Conservation (phyloP, 2,329 filamentous ascomycete genomes). For the Penicillium sp. region DNA sequence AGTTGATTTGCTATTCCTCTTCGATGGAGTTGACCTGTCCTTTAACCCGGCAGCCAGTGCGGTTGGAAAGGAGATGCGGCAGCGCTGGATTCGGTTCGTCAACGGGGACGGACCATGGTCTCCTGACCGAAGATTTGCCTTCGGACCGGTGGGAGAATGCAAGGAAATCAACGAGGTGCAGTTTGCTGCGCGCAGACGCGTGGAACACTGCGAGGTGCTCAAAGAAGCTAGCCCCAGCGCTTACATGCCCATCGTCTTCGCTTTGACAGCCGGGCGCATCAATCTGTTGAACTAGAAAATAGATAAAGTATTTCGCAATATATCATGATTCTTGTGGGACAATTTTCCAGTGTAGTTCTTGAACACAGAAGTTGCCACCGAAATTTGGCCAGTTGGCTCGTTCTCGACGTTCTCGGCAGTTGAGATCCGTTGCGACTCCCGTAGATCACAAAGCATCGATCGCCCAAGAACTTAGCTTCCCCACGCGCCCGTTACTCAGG, state of each 20-base stretch:
- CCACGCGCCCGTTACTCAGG: conserved; percentile 28
- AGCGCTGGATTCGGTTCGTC: conserved; percentile 45
- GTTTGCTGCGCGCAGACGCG: conserved; percentile 37
- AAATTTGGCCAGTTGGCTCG: neutral
- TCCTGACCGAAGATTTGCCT: conserved; percentile 34
- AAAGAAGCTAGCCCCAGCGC: conserved; percentile 30
- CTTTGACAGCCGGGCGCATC: conserved; percentile 44
- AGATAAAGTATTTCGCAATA: neutral
- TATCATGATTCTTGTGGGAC: neutral
- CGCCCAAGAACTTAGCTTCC: neutral
- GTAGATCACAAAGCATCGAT: neutral
- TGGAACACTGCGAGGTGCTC: conserved; percentile 32
- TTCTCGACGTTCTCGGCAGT: conserved; percentile 12
- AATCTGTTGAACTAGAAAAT: conserved; percentile 42
- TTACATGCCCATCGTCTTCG: conserved; percentile 34
- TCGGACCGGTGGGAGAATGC: conserved; percentile 43
- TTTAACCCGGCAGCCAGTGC: conserved; percentile 36
- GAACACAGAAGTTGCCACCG: too few relatives aligned
- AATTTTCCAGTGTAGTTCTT: too few relatives aligned
- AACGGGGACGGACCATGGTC: conserved; percentile 42
- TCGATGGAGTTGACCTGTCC: conserved; percentile 43
- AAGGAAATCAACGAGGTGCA: conserved; percentile 35
- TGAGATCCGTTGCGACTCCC: conserved; percentile 2
- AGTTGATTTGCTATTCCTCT: conserved; percentile 50
- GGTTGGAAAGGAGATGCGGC: conserved; percentile 42